Conservation (phyloP, 1,139 yeast genomes). For the Hemisphaericaspora lyxosophila region DNA sequence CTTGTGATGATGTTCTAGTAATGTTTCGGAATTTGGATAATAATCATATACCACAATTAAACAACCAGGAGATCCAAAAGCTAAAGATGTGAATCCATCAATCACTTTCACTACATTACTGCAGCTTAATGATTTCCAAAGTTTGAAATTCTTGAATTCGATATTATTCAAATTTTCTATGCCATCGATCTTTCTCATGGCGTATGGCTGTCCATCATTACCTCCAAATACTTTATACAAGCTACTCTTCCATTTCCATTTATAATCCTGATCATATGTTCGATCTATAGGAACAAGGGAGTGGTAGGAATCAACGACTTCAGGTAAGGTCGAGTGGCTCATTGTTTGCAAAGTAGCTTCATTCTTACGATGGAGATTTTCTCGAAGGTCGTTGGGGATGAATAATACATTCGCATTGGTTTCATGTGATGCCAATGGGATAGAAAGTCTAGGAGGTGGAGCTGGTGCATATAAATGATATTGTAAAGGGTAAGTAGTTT, state of each 20-base stretch:
- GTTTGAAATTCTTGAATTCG: constrained; percentile 39
- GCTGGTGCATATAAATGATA: constrained; percentile 89
- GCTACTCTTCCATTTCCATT: constrained; percentile 62
- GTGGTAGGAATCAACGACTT: constrained; percentile 78
- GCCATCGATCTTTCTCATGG: constrained; percentile 70
- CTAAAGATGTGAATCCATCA: constrained; percentile 86
- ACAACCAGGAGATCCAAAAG: constrained; percentile 72
- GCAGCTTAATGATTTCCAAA: constrained; percentile 47
- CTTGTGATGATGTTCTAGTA: constrained; percentile 36
- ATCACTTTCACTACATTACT: constrained; percentile 66
- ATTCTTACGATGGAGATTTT: constrained; percentile 67
- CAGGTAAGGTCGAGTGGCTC: constrained; percentile 59
- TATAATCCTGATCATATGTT: constrained; percentile 49
- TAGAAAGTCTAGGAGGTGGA: constrained; percentile 70
- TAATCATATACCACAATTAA: constrained; percentile 42
- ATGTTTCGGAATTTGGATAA: constrained; percentile 37
- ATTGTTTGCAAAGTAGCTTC: constrained; percentile 78
- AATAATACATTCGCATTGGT: constrained; percentile 68
- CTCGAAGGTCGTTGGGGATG: constrained; percentile 71
- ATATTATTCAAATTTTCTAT: constrained; percentile 50
- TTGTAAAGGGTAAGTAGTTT: constrained; percentile 59
- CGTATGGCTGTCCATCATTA: constrained; percentile 74
- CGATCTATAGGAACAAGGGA: constrained; percentile 82
- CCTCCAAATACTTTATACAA: constrained; percentile 81
- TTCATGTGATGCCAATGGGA: constrained; percentile 67